phyloP scores from a whole-genome alignment of 169 alveolate genomes.

The Pseudocohnilembus persalinus region DNA sequence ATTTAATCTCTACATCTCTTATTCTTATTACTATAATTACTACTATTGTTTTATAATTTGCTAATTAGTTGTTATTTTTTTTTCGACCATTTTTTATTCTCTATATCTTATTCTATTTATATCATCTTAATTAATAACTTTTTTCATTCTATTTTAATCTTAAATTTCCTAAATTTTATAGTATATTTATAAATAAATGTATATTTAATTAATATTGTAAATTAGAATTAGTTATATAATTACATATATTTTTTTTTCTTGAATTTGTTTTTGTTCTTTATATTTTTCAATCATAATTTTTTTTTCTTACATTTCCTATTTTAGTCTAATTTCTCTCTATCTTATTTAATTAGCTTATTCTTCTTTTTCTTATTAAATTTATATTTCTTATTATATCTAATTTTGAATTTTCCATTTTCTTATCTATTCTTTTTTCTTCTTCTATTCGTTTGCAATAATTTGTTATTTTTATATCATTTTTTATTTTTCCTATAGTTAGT shows the following conservation, averaged over 20 bases:
- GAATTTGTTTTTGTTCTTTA: conserved; percentile 6
- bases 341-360: conserved; percentile 2
- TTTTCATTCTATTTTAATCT: background rate
- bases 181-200: too few relatives aligned
- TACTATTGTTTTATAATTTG: background rate
- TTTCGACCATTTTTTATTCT: conserved; percentile 1
- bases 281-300: conserved; percentile 16
- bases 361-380: background rate
- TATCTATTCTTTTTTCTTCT: conserved; percentile 10
- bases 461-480: conserved; percentile 17
- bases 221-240: background rate
- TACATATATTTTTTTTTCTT: conserved; percentile 7
- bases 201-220: too few relatives aligned
- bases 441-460: background rate
- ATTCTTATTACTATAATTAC: background rate
- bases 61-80: background rate
- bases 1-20: conserved; percentile 3
- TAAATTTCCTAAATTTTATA: background rate
- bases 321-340: background rate
- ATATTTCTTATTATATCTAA: background rate
- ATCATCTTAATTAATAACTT: background rate
- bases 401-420: conserved; percentile 9
- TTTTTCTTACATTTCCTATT: conserved; percentile 5
- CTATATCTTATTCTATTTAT: conserved; percentile 8
- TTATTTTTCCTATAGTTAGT: conserved; percentile 22